Evolutionary conservation across 208 protist species (phyloP).

Genomic region (Wallacemonas sp.): DNA sequence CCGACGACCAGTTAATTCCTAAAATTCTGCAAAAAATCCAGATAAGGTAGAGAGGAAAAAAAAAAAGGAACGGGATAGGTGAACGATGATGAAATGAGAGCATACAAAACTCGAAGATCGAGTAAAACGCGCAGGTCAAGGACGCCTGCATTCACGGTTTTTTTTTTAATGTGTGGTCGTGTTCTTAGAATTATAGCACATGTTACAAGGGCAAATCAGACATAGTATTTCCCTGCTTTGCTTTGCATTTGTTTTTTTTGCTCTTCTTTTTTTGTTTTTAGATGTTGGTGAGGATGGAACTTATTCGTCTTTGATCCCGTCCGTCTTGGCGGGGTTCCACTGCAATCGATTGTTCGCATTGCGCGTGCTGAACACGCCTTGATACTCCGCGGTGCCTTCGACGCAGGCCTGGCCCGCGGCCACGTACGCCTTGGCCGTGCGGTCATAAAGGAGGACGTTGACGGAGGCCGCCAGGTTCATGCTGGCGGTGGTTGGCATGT

Average conservation of each 20-base stretch:
- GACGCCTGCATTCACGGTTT: too few species aligned
- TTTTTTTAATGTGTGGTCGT: too few species aligned
- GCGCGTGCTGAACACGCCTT: slow-evolving; percentile 28
- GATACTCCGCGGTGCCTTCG: slow-evolving; percentile 11
- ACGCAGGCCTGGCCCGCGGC: neutral
- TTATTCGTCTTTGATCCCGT: too few species aligned
- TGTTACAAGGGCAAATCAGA: too few species aligned
- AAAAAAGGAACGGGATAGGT: too few species aligned
- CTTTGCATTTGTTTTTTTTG: neutral
- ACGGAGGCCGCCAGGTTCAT: slow-evolving; percentile 74
- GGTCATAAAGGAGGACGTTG: slow-evolving; percentile 80
- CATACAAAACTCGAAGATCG: too few species aligned
- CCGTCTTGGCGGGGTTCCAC: slow-evolving; percentile 13
- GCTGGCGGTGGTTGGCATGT: slow-evolving; percentile 69
- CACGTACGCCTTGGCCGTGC: slow-evolving; percentile 43
- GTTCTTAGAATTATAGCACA: too few species aligned
- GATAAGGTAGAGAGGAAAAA: neutral
- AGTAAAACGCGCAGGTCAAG: too few species aligned
- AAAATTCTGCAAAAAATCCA: neutral
- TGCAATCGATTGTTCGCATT: slow-evolving; percentile 61
- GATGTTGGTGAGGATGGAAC: too few species aligned
- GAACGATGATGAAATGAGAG: too few species aligned
- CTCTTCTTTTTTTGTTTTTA: slow-evolving; percentile 4
- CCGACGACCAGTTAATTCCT: too few species aligned
- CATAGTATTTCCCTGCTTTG: neutral